Percentiles rank a stretch among this genome's conserved stretches.
These are phyloP conservation scores for Lipomyces yarrowii DNA, from an alignment of 1,139 yeast genomes.

Conservation along the genomic window DNA sequence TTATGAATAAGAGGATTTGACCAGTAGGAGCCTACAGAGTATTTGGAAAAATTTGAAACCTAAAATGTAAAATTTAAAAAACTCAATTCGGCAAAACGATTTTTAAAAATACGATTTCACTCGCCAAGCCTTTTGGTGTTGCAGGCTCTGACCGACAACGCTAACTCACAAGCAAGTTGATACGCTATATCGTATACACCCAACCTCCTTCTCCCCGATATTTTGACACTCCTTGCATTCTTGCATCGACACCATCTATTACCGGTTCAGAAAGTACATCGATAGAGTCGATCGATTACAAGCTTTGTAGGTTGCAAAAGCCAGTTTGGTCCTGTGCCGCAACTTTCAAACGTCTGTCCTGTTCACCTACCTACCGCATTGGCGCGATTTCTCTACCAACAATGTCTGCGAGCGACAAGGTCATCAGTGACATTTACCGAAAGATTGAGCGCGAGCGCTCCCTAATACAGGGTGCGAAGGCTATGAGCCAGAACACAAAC, in stretches of 20 bases:
- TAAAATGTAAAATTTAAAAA: too few relatives aligned
- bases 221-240: not conserved
- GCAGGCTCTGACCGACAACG: not conserved
- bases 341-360: not conserved
- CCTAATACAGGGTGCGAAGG: constrained; percentile 83
- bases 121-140: not conserved
- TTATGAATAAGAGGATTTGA: too few relatives aligned
- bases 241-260: not conserved
- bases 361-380: not conserved
- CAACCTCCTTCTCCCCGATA: not conserved
- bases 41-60: too few relatives aligned
- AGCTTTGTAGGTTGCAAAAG: not conserved
- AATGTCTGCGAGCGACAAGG: constrained; percentile 16
- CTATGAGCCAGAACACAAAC: constrained; percentile 72
- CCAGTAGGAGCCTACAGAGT: too few relatives aligned
- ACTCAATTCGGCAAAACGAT: too few relatives aligned
- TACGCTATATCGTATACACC: not conserved
- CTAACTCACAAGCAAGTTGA: not conserved
- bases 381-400: not conserved
- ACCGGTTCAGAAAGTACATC: not conserved
- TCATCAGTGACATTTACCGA: constrained; percentile 63
- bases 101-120: too few relatives aligned
- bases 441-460: constrained; percentile 88
- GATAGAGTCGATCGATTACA: not conserved
- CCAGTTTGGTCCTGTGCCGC: not conserved